These are phyloP conservation scores for Lachancea sp. DNA, from an alignment of 805 yeast species.

Conservation along the genomic window DNA sequence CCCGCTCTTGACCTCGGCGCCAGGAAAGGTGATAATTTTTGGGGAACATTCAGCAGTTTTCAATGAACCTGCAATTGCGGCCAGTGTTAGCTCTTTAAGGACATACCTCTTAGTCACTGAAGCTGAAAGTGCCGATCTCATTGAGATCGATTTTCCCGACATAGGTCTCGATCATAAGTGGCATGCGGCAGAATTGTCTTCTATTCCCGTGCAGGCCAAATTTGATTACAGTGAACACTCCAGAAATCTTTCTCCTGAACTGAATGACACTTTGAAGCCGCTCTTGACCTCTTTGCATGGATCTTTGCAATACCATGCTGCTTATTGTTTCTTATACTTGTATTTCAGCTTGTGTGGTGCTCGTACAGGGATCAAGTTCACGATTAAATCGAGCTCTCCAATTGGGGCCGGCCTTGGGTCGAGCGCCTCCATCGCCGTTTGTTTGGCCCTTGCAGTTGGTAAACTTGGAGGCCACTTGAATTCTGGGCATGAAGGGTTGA, in stretches of 20 bases:
- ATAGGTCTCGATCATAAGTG: constrained; percentile 61
- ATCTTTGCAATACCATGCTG: constrained; percentile 66
- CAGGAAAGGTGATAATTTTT: constrained; percentile 91
- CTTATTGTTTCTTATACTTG: constrained; percentile 76
- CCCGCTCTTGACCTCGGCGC: constrained; percentile 82
- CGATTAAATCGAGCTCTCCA: constrained; percentile 78
- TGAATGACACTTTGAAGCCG: constrained; percentile 44
- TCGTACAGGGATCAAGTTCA: constrained; percentile 49
- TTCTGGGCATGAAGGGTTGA: constrained; percentile 32
- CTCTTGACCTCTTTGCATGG: constrained; percentile 42
- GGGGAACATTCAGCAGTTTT: constrained; percentile 98
- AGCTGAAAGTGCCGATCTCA: constrained; percentile 34
- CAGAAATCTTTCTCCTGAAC: constrained; percentile 50
- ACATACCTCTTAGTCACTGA: constrained; percentile 67
- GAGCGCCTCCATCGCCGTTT: constrained; percentile 84
- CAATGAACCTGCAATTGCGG: constrained; percentile 91
- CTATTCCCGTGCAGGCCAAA: constrained; percentile 12
- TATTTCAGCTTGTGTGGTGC: constrained; percentile 52
- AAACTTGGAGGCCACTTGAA: constrained; percentile 51
- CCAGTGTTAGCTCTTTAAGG: constrained; percentile 72
- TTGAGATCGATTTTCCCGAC: constrained; percentile 78
- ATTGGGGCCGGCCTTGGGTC: constrained; percentile 97
- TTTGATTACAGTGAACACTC: constrained; percentile 35
- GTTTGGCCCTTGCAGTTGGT: constrained; percentile 69
- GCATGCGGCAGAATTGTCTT: constrained; percentile 33